Evolutionary conservation across 2,329 filamentous ascomycete species (phyloP), one percentile per base, ranked within the genome.

Genomic region (Sarocladium brachiariae): DNA sequence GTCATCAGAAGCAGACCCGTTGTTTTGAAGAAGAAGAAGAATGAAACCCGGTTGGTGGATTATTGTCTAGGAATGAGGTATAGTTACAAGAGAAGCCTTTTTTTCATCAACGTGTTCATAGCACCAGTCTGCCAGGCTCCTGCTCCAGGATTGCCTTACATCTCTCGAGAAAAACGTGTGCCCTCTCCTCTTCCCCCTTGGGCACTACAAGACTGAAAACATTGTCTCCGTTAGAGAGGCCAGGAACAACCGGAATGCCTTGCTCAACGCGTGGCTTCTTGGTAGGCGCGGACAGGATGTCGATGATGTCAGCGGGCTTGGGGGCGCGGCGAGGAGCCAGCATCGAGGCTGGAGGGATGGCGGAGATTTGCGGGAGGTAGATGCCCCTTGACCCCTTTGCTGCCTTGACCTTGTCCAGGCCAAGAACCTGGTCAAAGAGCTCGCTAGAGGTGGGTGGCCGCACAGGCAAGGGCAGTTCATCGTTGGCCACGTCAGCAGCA

Each of bases 371-470:
- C 2, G 91, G 90, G 9, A 80, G 65, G 78, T 95, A 77, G 71
- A 74, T 56, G 72, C 90, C 70, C 65, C 81, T 65, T 63, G 80
- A 74, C 43, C 70, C 74, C 52, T 78, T 73, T 57, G 78, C 70
- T 8, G 58, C 59, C 60, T 65, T 65, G 55, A 67, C 48, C 57
- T 67, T 64, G 63, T 78, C 70, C 18, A 90, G 71, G 9, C 91
- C 92, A 7, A 99, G 78, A 13, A 97, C 76, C 60, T 92, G 83
- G 64, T 96, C 84, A 70, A 97, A 97, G 11, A 99, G 80, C 65
- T 95, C 89, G 62, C 90, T 81, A 31, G 86, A 74, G 1, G 87
- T 84, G 13, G 86, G 85, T 38, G 59, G 54, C 41, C 78, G 76
- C 54, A 74, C 73, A 53, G 81, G 76, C 4, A 83, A 79, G 24